phyloP scores from a whole-genome alignment of 441 rosid species.

The Adansonia gregorii region DNA sequence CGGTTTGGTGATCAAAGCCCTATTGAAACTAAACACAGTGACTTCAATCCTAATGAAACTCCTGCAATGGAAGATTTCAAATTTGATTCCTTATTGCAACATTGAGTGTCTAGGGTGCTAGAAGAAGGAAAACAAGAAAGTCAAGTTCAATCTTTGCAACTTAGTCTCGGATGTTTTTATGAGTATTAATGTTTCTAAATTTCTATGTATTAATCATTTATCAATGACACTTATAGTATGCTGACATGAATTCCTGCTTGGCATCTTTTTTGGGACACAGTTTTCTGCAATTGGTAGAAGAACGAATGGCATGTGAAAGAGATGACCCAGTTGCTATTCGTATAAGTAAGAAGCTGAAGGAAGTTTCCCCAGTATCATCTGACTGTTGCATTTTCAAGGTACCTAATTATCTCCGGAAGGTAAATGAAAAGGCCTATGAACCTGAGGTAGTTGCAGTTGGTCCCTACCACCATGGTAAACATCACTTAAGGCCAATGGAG shows the following conservation, averaged over 20 bases:
- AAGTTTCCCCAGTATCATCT: neutral
- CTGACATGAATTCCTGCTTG: neutral
- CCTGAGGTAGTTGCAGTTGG: slow-evolving; percentile 29
- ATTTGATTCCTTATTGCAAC: neutral
- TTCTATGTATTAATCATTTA: neutral
- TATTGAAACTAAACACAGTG: too few relatives aligned
- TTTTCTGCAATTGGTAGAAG: neutral
- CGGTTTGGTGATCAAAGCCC: too few relatives aligned
- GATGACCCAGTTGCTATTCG: neutral
- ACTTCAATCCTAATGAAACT: too few relatives aligned
- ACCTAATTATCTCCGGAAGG: slow-evolving; percentile 15
- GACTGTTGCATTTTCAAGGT: slow-evolving; percentile 24
- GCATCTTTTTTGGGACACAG: neutral
- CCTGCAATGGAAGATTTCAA: too few relatives aligned
- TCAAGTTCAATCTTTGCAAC: neutral
- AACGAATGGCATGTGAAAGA: slow-evolving; percentile 1
- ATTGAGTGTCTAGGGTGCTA: neutral
- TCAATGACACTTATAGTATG: neutral
- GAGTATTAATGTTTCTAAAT: too few relatives aligned
- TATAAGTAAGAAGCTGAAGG: neutral
- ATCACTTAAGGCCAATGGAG: slow-evolving; percentile 27
- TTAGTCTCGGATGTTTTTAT: neutral
- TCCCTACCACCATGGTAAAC: slow-evolving; percentile 29
- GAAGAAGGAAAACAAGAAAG: neutral
- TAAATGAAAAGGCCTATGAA: slow-evolving; percentile 30